These are phyloP conservation scores for Aspergillus glaucus DNA, from an alignment of 2,329 filamentous ascomycete species.

Conservation along the genomic window DNA sequence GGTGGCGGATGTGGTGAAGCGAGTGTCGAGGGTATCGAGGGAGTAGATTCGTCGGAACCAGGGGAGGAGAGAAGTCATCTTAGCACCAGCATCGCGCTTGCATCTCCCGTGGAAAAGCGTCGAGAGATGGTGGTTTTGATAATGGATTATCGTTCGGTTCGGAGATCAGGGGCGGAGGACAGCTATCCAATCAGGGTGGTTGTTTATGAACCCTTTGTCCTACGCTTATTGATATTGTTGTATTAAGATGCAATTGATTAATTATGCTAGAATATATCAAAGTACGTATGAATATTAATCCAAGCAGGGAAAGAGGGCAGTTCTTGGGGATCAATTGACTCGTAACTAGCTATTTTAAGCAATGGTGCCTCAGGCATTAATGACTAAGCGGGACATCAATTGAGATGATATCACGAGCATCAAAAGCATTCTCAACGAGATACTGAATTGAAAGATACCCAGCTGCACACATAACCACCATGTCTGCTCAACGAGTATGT, in stretches of 20 bases:
- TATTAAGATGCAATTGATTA: not conserved
- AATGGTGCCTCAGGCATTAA: not conserved
- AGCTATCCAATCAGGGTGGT: not conserved
- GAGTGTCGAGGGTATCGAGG: slow-evolving; percentile 63
- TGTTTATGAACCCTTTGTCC: not conserved
- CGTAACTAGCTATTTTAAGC: too few relatives aligned
- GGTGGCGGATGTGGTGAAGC: slow-evolving; percentile 64
- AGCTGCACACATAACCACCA: not conserved
- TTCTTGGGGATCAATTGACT: too few relatives aligned
- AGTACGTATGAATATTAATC: too few relatives aligned
- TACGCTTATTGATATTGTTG: not conserved
- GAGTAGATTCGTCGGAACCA: slow-evolving; percentile 54
- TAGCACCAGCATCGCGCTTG: slow-evolving; percentile 26
- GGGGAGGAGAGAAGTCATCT: slow-evolving; percentile 41
- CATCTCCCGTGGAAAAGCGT: slow-evolving; percentile 7
- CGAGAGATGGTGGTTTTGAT: slow-evolving; percentile 6
- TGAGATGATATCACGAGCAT: not conserved
- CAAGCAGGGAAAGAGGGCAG: too few relatives aligned
- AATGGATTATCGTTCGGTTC: slow-evolving; percentile 4
- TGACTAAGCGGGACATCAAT: not conserved
- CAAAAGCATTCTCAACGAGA: not conserved
- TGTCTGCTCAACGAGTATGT: slow-evolving; percentile 6
- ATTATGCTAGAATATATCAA: too few relatives aligned
- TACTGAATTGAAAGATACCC: not conserved
- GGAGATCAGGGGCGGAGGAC: slow-evolving; percentile 14